Evolutionary conservation across 306 rosid genomes (phyloP), one percentile per base, ranked within the genome.

Genomic region (Cucumis melo): DNA sequence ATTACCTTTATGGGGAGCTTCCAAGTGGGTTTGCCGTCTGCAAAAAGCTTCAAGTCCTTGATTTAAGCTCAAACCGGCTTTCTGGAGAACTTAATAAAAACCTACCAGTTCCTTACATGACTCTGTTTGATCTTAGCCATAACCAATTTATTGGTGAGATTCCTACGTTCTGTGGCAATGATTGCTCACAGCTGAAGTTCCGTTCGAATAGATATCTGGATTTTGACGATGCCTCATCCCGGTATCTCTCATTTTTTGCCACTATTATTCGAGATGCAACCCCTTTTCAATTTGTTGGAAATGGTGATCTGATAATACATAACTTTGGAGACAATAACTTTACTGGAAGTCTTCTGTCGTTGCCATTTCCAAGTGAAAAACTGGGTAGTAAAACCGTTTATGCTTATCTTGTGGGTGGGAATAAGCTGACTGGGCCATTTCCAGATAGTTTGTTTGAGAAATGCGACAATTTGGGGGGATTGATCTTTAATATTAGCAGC

Each of bases 31-130:
- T 93, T 38, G 62, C 79, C 77, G 66, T 4, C 64, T 93, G 98
- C 88, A 84, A 85, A 82, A 91, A 86, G 81, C 87, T 93, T 59
- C 83, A 80, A 23, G 90, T 86, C 74, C 90, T 89, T 74, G 96
- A 93, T 80, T 75, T 93, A 8, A 86, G 96, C 85, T 80, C 79
- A 0, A 93, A 88, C 84, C 83, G 78, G 77, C 89, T 93, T 71
- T 77, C 90, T 3, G 98, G 97, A 34, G 81, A 74, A 84, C 90
- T 93, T 63, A 65, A 75, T 66, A 63, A 77, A 13, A 85, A 81
- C 24, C 91, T 93, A 77, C 82, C 32, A 16, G 92, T 87, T 82
- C 93, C 96, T 0, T 91, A 95, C 60, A 91, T 91, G 97, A 80
- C 84, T 39, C 73, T 87, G 85, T 87, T 91, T 86, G 97, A 93